phyloP scores from a whole-genome alignment of 2,329 filamentous ascomycete genomes.

The Ophiosphaerella narmari region DNA sequence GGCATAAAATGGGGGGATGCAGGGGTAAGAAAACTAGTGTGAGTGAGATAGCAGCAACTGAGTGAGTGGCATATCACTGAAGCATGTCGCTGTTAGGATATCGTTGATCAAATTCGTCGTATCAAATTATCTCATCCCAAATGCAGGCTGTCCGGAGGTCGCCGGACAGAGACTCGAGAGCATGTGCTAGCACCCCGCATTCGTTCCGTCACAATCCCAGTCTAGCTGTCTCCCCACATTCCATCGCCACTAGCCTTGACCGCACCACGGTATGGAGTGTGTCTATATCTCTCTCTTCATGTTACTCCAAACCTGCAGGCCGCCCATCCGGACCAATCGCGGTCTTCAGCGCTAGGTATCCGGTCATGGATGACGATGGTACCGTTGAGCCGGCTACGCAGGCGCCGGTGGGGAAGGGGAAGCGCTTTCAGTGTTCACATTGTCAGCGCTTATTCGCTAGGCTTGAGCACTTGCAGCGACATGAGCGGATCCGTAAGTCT shows the following conservation, averaged over 20 bases:
- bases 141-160: too few species aligned
- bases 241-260: not conserved
- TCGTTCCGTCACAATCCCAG: conserved; percentile 1
- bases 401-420: conserved; percentile 37
- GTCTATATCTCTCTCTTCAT: not conserved
- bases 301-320: conserved; percentile 7
- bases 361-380: conserved; percentile 26
- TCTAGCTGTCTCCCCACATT: conserved; percentile 4
- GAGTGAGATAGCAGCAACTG: too few species aligned
- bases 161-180: conserved; percentile 1
- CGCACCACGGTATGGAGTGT: not conserved
- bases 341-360: conserved; percentile 8
- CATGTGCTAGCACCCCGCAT: conserved; percentile 3
- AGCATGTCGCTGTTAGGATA: too few species aligned
- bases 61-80: too few species aligned
- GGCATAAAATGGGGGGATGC: conserved; percentile 15
- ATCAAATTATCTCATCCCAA: too few species aligned
- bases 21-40: too few species aligned
- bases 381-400: conserved; percentile 17
- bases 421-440: conserved; percentile 40
- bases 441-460: conserved; percentile 44
- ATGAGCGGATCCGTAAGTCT: conserved; percentile 47
- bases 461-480: conserved; percentile 48
- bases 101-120: too few species aligned
- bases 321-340: conserved; percentile 10